Base-by-base conservation (phyloP, 495 filamentous ascomycete genomes). In the Hypoxylon rickii region DNA sequence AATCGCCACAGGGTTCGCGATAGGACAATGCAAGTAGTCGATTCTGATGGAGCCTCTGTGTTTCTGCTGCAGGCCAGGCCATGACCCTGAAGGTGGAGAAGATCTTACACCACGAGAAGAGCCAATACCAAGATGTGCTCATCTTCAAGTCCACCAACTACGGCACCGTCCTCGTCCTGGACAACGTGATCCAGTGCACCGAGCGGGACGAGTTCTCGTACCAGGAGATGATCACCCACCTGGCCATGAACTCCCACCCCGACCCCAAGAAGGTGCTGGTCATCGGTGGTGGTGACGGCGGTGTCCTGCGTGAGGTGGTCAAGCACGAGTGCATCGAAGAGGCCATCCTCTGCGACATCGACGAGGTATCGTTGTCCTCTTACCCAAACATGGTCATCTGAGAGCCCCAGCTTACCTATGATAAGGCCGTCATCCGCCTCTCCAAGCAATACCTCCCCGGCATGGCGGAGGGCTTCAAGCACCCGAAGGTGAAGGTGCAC, bases 171-270 rank as follows among this genome's bases (percentile, higher is more conserved):
- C 84, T 99, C n/a, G 92, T 99, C 37, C 83, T 99, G 32, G 94
- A 99, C 82, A 96, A 96, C 69, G 94, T 96, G 71, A 97, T 99
- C 74, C 94, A 97, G 77, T 91, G 86, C 80, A 97, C 94, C 50
- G 94, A 97, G 84, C 83, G 92, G 34, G 95, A 99, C 70, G 95
- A 99, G 80, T 97, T 97, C 82, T 87, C 90, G 76, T 97, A 97
- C 85, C 95, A 99, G 79, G 95, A 99, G 84, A 99, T 99, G 94
- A 99, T 99, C 78, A 90, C 94, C 52, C 92, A 99, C 76, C 83
- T 97, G 45, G 94, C 90, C 75, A 92, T 99, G 89, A 95, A 95
- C 83, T 90, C 94, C 18, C 94, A 97, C 83, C 95, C 93, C 60
- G 84, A 94, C 79, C 94, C 94, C 64, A 92, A 96, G 86, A 93